Percentiles rank a stretch among this genome's conserved stretches.
phyloP scores from a whole-genome alignment of 2,329 filamentous ascomycete species.

The Cytospora piceicola region DNA sequence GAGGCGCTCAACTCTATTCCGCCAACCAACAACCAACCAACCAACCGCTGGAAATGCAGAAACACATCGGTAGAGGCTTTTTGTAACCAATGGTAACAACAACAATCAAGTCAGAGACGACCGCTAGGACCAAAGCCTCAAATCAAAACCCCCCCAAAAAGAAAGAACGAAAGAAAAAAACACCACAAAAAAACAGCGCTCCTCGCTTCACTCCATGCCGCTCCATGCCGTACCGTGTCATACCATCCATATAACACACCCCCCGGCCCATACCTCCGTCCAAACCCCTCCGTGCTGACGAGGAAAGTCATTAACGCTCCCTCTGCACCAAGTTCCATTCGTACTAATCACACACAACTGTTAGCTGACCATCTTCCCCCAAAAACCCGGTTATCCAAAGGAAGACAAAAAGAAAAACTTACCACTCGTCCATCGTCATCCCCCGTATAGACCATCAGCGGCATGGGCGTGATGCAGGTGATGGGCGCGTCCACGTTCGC shows the following conservation, averaged over 20 bases:
- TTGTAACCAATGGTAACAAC: neutral
- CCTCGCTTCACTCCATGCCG: neutral
- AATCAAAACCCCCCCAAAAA: too few species aligned
- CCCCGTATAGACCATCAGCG: conserved; percentile 85
- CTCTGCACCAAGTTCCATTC: conserved; percentile 66
- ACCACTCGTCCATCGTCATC: conserved; percentile 93
- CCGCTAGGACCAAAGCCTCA: neutral
- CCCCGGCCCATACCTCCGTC: conserved; percentile 5
- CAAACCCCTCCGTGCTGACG: conserved; percentile 7
- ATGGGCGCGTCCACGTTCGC: conserved; percentile 69
- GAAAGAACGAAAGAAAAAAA: neutral
- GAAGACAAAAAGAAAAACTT: conserved; percentile 44
- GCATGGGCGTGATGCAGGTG: conserved; percentile 83
- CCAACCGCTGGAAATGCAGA: neutral
- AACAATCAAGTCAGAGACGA: neutral
- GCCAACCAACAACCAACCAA: neutral
- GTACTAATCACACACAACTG: conserved; percentile 47
- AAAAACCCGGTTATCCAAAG: neutral
- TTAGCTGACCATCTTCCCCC: neutral
- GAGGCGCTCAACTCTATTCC: neutral
- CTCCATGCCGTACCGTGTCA: neutral
- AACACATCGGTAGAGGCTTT: neutral
- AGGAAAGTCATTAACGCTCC: conserved; percentile 50
- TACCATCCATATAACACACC: neutral
- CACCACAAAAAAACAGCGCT: neutral